phyloP scores from a whole-genome alignment of 192 early-diverging fungal species.

The Anaeromyces robustus region DNA sequence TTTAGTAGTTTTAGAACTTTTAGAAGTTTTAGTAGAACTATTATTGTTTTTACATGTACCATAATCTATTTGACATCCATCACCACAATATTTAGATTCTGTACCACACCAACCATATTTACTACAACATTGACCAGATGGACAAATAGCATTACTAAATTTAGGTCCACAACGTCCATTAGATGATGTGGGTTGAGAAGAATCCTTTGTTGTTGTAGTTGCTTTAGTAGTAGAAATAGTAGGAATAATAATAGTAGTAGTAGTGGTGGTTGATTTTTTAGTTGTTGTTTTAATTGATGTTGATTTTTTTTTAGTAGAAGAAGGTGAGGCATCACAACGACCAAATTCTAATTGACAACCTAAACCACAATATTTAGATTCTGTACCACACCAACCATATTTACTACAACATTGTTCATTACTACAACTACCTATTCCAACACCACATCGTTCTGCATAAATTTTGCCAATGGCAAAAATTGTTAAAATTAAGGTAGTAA shows the following conservation, averaged over 20 bases:
- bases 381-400: background rate
- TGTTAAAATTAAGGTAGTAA: too few species aligned
- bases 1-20: too few species aligned
- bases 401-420: background rate
- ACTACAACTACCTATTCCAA: background rate
- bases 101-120: background rate
- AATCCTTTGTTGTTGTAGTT: too few species aligned
- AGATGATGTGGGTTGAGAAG: background rate
- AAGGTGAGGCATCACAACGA: background rate
- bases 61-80: background rate
- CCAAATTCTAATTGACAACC: slow-evolving; percentile 6
- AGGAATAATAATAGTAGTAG: background rate
- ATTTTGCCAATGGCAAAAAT: background rate
- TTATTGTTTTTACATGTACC: background rate
- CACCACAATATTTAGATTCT: background rate
- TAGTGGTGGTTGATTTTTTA: too few species aligned
- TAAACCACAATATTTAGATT: background rate
- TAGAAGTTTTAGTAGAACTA: background rate
- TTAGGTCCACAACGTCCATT: background rate
- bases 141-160: background rate
- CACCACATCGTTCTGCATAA: background rate
- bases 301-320: background rate
- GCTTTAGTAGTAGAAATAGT: background rate
- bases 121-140: background rate
- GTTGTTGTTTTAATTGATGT: too few species aligned